These are phyloP conservation scores for Betula pendula DNA, from an alignment of 306 rosid genomes.

Conservation along the genomic window DNA sequence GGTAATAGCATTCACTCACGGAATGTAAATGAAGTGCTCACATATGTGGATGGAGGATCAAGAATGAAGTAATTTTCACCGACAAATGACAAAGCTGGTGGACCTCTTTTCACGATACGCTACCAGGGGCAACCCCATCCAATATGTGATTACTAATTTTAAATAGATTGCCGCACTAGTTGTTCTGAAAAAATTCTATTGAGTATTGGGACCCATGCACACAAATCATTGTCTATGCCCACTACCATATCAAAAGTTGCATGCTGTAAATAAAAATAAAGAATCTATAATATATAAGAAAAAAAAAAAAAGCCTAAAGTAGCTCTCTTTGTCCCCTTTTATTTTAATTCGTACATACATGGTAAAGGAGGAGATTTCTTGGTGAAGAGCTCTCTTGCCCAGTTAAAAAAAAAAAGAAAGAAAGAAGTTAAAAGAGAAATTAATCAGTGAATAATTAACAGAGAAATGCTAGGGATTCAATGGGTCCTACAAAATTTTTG, in stretches of 20 bases:
- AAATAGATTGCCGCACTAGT: neutral
- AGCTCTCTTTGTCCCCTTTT: constrained; percentile 9
- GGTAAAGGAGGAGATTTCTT: neutral
- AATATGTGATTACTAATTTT: neutral
- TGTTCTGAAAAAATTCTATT: neutral
- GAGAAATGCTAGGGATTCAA: neutral
- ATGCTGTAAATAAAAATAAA: neutral
- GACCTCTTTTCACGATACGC: no score
- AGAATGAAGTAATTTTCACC: no score
- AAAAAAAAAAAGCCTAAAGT: constrained; percentile 16
- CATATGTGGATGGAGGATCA: no score
- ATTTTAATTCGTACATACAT: constrained; percentile 11
- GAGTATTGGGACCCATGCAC: constrained; percentile 12
- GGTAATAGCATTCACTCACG: no score
- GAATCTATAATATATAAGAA: no score
- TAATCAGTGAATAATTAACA: neutral
- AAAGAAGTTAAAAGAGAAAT: neutral
- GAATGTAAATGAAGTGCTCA: no score
- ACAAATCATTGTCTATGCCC: constrained; percentile 22
- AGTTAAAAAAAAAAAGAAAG: neutral
- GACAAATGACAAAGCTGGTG: no score
- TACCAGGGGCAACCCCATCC: no score
- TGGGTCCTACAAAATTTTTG: constrained; percentile 14
- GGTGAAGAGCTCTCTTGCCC: neutral
- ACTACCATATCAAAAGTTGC: constrained; percentile 14